Percentiles rank a stretch among this genome's conserved stretches.
phyloP scores from a whole-genome alignment of 345 rosid genomes.

The Acer negundo region DNA sequence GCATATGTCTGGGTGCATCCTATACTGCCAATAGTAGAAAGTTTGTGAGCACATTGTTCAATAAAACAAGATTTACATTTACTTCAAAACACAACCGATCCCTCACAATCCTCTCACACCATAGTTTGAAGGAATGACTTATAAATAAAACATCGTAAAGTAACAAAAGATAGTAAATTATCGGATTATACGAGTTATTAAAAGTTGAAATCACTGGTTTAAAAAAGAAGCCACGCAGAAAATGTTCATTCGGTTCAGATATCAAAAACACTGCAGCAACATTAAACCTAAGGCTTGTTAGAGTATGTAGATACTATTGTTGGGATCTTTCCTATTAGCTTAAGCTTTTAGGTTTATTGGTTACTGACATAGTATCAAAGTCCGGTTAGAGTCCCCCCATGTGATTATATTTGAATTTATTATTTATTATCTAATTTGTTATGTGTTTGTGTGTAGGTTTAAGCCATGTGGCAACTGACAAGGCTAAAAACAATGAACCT shows the following conservation, averaged over 20 bases:
- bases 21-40: constrained; percentile 65
- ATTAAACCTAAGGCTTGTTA: not conserved
- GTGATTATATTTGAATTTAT: too few relatives aligned
- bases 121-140: not conserved
- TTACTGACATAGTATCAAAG: too few relatives aligned
- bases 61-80: constrained; percentile 2
- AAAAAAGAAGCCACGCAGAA: not conserved
- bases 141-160: not conserved
- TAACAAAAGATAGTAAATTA: not conserved
- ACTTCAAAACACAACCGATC: not conserved
- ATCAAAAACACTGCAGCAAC: not conserved
- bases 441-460: too few relatives aligned
- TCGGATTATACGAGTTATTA: not conserved
- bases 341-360: too few relatives aligned
- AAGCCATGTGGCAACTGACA: too few relatives aligned
- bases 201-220: not conserved
- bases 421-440: too few relatives aligned
- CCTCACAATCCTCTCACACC: not conserved
- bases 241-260: not conserved
- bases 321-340: too few relatives aligned
- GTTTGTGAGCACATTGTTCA: constrained; percentile 24
- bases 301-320: too few relatives aligned
- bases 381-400: too few relatives aligned
- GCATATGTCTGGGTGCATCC: constrained; percentile 99
- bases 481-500: not conserved